Base-by-base conservation (phyloP, 805 yeast genomes). In the Metschnikowia cerradonensis region DNA sequence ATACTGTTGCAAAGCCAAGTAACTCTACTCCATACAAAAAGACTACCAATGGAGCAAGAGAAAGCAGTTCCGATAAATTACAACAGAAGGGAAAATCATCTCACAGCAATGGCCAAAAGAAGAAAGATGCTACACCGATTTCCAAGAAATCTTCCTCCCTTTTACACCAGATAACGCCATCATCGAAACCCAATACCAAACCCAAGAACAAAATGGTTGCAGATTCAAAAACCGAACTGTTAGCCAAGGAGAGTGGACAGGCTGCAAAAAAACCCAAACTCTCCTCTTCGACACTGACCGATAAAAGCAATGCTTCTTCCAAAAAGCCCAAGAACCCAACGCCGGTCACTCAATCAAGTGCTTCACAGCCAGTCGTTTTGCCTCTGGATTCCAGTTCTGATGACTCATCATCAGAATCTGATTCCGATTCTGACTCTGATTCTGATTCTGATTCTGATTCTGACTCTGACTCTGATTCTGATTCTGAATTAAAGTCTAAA, bases 381-480 rank as follows among this genome's bases (percentile, higher is more conserved):
- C n/a, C 36, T 26, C 30, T 26, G 30, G 10, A 26, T 37, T 37
- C 23, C n/a, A 37, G 40, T 14, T 39, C 41, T 6, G 31, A 11
- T 5, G 13, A n/a, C 11, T 38, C 41, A 6, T 20, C 30, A 13
- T 45, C 47, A 10, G 20, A 19, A 20, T 30, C 47, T 3, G 30
- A 30, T n/a, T 26, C 48, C 5, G 23, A 4, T 26, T 30, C 48
- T 7, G 30, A 14, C 4, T 20, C 33, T 3, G 22, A 38, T 38
- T 38, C 48, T 10, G 36, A 8, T 7, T 22, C 34, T 19, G 22
- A n/a, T 8, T 47, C 51, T 1, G 33, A 30, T 39, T 52, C 54
- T 11, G 20, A 33, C 6, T 49, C 56, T 3, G 54, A 42, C 35
- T 51, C 54, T 10, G 40, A 39, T 26, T 52, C 55, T 11, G 49